phyloP scores from a whole-genome alignment of 306 rosid genomes.

The Medicago arabica region DNA sequence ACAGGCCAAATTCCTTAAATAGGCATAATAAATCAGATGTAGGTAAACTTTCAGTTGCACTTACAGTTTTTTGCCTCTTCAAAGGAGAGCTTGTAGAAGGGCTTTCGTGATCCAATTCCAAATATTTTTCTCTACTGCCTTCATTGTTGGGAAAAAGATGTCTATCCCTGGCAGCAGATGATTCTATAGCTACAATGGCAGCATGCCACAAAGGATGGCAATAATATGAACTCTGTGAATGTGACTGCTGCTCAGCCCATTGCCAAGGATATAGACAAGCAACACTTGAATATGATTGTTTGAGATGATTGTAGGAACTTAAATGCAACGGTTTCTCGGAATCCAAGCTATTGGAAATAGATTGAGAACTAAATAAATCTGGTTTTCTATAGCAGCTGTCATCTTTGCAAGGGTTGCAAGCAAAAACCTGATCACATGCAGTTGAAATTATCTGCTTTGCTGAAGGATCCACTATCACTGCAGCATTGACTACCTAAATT shows the following conservation, averaged over 20 bases:
- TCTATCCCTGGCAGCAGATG: conserved; percentile 86
- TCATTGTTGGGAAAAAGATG: conserved; percentile 55
- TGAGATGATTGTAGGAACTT: conserved; percentile 38
- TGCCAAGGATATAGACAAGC: conserved; percentile 75
- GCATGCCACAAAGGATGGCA: conserved; percentile 89
- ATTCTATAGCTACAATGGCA: conserved; percentile 82
- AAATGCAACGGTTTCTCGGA: conserved; percentile 36
- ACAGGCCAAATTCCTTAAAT: conserved; percentile 25
- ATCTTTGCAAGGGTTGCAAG: conserved; percentile 49
- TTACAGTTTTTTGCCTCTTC: conserved; percentile 67
- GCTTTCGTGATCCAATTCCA: conserved; percentile 46
- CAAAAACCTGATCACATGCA: conserved; percentile 68
- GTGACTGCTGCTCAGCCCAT: conserved; percentile 66
- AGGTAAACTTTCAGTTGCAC: conserved; percentile 56
- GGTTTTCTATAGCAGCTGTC: conserved; percentile 40
- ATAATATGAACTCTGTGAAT: conserved; percentile 45
- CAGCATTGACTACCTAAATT: conserved; percentile 80
- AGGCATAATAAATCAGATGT: conserved; percentile 10
- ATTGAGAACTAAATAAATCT: conserved; percentile 41
- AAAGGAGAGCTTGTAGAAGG: conserved; percentile 52
- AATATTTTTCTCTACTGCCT: conserved; percentile 44
- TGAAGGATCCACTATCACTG: conserved; percentile 92
- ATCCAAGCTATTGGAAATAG: conserved; percentile 41
- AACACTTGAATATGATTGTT: conserved; percentile 44
- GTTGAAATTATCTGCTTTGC: conserved; percentile 65